phyloP scores from a whole-genome alignment of 2,329 filamentous ascomycete species.

The Talaromyces albobiverticillius region DNA sequence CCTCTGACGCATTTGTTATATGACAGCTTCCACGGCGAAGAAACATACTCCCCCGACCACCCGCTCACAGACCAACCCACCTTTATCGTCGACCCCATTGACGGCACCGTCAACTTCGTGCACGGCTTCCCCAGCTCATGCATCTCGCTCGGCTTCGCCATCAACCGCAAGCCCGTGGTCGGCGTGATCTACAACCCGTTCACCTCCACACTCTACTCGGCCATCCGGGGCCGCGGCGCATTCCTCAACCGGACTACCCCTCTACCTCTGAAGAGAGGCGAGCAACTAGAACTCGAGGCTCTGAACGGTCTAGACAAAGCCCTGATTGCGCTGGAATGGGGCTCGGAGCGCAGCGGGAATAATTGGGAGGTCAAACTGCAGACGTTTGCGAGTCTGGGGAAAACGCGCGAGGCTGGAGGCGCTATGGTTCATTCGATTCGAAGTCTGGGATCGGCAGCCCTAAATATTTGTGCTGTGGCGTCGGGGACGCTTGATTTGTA shows the following conservation, averaged over 20 bases:
- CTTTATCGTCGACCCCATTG: constrained; percentile 63
- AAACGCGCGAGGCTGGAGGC: constrained; percentile 53
- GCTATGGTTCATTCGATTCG: constrained; percentile 62
- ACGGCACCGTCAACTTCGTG: constrained; percentile 66
- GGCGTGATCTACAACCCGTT: constrained; percentile 63
- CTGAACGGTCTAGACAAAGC: constrained; percentile 50
- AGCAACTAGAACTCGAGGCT: constrained; percentile 25
- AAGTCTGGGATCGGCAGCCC: constrained; percentile 56
- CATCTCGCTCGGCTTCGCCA: constrained; percentile 58
- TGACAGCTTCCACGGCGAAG: constrained; percentile 55
- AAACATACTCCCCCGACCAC: constrained; percentile 57
- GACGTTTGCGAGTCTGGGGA: constrained; percentile 51
- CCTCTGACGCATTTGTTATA: not conserved
- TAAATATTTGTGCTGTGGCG: constrained; percentile 61
- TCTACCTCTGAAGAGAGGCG: constrained; percentile 47
- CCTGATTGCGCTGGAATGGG: constrained; percentile 61
- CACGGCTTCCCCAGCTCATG: constrained; percentile 58
- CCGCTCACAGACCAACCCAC: constrained; percentile 54
- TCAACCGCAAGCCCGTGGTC: constrained; percentile 50
- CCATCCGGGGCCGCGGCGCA: constrained; percentile 54
- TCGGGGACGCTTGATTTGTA: constrained; percentile 58
- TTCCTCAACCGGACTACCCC: constrained; percentile 40
- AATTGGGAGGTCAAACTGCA: constrained; percentile 57
- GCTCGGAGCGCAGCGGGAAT: constrained; percentile 53
- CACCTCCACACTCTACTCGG: constrained; percentile 54